Conservation (phyloP, 1,139 yeast species). For the Kodamaea derodonti region DNA sequence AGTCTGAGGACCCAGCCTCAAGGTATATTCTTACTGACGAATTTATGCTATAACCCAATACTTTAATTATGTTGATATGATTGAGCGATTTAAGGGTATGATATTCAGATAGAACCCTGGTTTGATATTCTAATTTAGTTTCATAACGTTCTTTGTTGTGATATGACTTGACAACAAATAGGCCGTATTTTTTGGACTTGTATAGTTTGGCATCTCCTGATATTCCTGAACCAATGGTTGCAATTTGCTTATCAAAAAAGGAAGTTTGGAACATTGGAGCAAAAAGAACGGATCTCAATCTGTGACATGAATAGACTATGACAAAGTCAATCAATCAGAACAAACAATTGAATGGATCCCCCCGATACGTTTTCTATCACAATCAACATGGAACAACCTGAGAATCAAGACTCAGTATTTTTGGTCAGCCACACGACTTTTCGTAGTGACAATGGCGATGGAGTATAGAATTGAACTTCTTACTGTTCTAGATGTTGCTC, state of each 20-base stretch:
- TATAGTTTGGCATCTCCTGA: conserved; percentile 41
- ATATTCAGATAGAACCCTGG: conserved; percentile 37
- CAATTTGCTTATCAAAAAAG: background rate
- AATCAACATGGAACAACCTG: background rate
- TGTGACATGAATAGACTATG: background rate
- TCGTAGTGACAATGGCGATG: too few relatives aligned
- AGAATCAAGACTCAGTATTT: background rate
- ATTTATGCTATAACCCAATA: conserved; percentile 21
- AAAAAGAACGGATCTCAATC: background rate
- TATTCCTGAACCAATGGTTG: conserved; percentile 33
- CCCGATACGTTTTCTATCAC: background rate
- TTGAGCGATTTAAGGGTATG: conserved; percentile 21
- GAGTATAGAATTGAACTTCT: too few relatives aligned
- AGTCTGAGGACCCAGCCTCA: conserved; percentile 31
- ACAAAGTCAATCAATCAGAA: background rate
- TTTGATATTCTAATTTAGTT: conserved; percentile 30
- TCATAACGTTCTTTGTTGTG: conserved; percentile 34
- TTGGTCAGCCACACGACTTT: too few relatives aligned
- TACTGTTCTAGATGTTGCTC: too few relatives aligned
- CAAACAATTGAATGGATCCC: background rate
- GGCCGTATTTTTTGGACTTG: conserved; percentile 12
- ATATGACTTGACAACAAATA: conserved; percentile 42
- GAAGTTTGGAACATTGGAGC: background rate
- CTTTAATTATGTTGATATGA: conserved; percentile 36
- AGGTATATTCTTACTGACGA: conserved; percentile 22